These are phyloP conservation scores for Solanum sitiens DNA, from an alignment of 257 asterid species.

Conservation along the genomic window DNA sequence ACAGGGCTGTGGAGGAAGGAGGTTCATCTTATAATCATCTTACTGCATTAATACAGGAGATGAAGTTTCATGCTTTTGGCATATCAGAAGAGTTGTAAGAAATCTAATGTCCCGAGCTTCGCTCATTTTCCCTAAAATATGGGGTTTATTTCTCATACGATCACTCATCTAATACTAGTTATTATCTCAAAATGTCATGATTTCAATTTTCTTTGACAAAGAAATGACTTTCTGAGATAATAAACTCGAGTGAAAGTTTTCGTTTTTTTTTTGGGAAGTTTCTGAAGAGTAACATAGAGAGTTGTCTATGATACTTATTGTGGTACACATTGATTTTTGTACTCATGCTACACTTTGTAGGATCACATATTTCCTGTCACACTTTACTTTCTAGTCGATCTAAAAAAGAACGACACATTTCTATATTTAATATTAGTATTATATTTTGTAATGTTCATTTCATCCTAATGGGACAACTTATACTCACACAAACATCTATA, in stretches of 20 bases:
- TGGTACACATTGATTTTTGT: neutral
- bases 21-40: conserved; percentile 16
- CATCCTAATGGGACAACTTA: neutral
- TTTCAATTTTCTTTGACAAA: too few relatives aligned
- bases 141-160: neutral
- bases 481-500: neutral
- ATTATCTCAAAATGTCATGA: neutral
- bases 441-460: neutral
- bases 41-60: neutral
- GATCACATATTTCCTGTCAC: neutral
- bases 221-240: neutral
- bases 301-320: neutral
- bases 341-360: neutral
- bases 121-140: neutral
- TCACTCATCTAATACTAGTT: neutral
- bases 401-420: neutral
- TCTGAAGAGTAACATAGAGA: neutral
- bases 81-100: neutral
- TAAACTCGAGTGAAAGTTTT: neutral
- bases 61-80: conserved; percentile 7
- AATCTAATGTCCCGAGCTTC: neutral
- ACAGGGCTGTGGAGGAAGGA: conserved; percentile 4
- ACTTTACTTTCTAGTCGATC: neutral
- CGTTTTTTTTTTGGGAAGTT: neutral
- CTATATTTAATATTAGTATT: neutral